Conservation (phyloP, 495 filamentous ascomycete species). For the Achaetomiella virescens region DNA sequence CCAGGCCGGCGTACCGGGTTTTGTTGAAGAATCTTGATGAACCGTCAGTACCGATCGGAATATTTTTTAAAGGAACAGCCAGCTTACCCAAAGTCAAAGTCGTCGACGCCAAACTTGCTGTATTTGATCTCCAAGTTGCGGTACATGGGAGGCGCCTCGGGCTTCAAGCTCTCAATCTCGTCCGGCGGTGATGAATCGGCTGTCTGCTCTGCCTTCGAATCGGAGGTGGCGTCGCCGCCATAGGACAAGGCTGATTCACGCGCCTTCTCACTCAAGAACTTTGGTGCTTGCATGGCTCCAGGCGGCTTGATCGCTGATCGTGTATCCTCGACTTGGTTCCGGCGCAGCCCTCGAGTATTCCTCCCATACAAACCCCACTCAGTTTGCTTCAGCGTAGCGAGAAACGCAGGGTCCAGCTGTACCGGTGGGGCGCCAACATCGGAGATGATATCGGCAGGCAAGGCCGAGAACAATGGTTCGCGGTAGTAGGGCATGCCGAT, state of each 20-base stretch:
- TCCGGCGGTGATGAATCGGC: slow-evolving; percentile 53
- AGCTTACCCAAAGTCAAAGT: slow-evolving; percentile 89
- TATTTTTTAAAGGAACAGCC: neutral
- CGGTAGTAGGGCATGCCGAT: slow-evolving; percentile 92
- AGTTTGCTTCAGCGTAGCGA: slow-evolving; percentile 58
- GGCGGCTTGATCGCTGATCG: slow-evolving; percentile 52
- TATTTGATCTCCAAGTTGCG: slow-evolving; percentile 93
- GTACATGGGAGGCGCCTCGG: slow-evolving; percentile 78
- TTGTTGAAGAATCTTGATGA: slow-evolving; percentile 79
- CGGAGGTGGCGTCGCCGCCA: slow-evolving; percentile 36
- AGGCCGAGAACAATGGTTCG: slow-evolving; percentile 78
- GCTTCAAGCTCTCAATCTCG: slow-evolving; percentile 56
- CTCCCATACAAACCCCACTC: slow-evolving; percentile 70
- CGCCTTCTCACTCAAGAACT: slow-evolving; percentile 89
- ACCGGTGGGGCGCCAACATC: slow-evolving; percentile 77
- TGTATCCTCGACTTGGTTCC: slow-evolving; percentile 81
- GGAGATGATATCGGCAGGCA: slow-evolving; percentile 75
- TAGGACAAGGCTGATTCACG: slow-evolving; percentile 55
- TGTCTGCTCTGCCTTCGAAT: slow-evolving; percentile 33
- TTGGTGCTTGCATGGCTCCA: slow-evolving; percentile 58
- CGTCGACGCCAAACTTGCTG: slow-evolving; percentile 93
- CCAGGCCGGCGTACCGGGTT: slow-evolving; percentile 80
- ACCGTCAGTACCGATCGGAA: slow-evolving; percentile 9
- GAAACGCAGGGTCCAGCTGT: slow-evolving; percentile 65
- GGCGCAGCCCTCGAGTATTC: slow-evolving; percentile 63